Evolutionary conservation across 345 rosid genomes (phyloP).

Genomic region (Aquilaria yunnanensis): DNA sequence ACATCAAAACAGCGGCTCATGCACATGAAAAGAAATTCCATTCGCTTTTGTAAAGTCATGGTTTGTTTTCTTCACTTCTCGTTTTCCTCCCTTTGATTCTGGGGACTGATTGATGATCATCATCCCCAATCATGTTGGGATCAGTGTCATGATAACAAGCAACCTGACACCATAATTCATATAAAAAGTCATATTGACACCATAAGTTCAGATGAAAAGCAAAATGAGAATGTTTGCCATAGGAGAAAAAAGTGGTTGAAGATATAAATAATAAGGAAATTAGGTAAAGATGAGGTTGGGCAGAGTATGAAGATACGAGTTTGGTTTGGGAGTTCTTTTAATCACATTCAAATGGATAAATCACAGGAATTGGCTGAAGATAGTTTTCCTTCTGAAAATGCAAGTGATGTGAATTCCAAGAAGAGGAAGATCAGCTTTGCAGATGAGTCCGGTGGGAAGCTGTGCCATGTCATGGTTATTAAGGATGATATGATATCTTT

Average conservation of each 20-base stretch:
- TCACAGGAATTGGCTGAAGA: slow-evolving; percentile 46
- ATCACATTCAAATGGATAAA: slow-evolving; percentile 9
- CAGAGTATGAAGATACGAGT: background rate
- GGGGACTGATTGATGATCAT: no score
- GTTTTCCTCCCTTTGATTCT: no score
- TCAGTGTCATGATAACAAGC: no score
- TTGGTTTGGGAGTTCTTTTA: slow-evolving; percentile 5
- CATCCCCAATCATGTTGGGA: no score
- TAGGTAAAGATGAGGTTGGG: background rate
- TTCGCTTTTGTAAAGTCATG: slow-evolving; percentile 85
- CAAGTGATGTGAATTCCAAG: slow-evolving; percentile 20
- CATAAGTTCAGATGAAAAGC: no score
- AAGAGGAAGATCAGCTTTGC: slow-evolving; percentile 75
- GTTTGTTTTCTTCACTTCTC: slow-evolving; percentile 28
- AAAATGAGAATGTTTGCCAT: no score
- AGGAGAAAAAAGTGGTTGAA: background rate
- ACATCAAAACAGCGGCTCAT: slow-evolving; percentile 59
- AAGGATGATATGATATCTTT: slow-evolving; percentile 30
- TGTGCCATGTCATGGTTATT: slow-evolving; percentile 70
- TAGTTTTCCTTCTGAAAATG: slow-evolving; percentile 22
- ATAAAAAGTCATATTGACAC: no score
- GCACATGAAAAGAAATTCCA: slow-evolving; percentile 62
- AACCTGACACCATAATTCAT: no score
- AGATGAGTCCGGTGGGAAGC: slow-evolving; percentile 81
- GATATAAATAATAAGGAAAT: background rate